A percentile compares a stretch with the other conserved stretches of the same genome.
Conservation (phyloP, 257 asterid species). For the Plantago ovata region DNA sequence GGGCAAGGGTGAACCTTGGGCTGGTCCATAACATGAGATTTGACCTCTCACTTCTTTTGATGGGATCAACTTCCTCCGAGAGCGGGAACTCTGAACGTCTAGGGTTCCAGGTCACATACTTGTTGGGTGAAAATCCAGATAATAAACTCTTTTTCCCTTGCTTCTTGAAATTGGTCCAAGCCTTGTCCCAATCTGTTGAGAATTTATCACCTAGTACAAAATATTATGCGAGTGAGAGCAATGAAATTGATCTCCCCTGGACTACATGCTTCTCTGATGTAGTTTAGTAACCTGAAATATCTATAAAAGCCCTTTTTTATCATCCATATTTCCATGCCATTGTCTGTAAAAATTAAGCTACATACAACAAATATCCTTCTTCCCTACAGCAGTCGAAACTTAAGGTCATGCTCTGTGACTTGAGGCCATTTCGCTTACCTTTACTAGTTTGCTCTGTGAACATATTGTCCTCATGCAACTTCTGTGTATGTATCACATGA, state of each 20-base stretch:
- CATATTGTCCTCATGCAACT: too few species aligned
- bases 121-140: constrained; percentile 66
- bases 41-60: constrained; percentile 80
- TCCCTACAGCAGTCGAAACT: too few species aligned
- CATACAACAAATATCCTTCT: too few species aligned
- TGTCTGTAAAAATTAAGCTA: too few species aligned
- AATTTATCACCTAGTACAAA: constrained; percentile 55
- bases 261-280: too few species aligned
- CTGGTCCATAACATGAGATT: constrained; percentile 89
- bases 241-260: not conserved
- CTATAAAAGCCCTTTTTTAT: too few species aligned
- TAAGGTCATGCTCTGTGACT: too few species aligned
- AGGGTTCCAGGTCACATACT: constrained; percentile 94
- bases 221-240: not conserved
- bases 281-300: too few species aligned
- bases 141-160: constrained; percentile 69
- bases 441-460: too few species aligned
- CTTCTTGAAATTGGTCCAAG: constrained; percentile 85
- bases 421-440: too few species aligned
- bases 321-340: too few species aligned
- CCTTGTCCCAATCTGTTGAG: constrained; percentile 94
- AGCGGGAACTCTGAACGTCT: constrained; percentile 71
- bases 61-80: constrained; percentile 94
- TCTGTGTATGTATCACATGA: too few species aligned
- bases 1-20: constrained; percentile 61